Percentiles rank a stretch among this genome's conserved stretches.
phyloP scores from a whole-genome alignment of 805 yeast species.

The Starmera caribaea region DNA sequence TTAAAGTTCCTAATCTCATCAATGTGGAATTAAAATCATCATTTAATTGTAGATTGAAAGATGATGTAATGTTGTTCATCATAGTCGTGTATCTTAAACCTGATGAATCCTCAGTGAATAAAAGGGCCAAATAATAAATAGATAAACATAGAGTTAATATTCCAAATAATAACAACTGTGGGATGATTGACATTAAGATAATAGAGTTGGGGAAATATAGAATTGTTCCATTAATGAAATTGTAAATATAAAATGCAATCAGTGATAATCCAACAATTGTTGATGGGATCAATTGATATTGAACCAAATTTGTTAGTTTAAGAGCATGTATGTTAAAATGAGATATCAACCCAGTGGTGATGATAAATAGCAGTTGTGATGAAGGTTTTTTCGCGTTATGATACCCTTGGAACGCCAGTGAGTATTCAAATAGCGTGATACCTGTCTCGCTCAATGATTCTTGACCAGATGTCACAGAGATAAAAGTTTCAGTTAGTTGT shows the following conservation, averaged over 20 bases:
- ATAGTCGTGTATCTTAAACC: slow-evolving; percentile 25
- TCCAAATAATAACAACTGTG: slow-evolving; percentile 48
- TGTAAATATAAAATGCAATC: slow-evolving; percentile 34
- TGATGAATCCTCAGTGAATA: slow-evolving; percentile 37
- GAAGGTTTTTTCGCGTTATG: slow-evolving; percentile 42
- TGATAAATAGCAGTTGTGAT: slow-evolving; percentile 38
- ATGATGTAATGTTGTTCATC: slow-evolving; percentile 29
- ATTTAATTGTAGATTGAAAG: slow-evolving; percentile 25
- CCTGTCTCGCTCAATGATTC: slow-evolving; percentile 57
- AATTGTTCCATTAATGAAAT: slow-evolving; percentile 31
- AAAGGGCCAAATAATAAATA: slow-evolving; percentile 48
- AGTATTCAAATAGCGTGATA: slow-evolving; percentile 64
- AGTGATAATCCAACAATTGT: slow-evolving; percentile 46
- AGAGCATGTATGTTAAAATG: slow-evolving; percentile 57
- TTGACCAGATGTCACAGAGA: slow-evolving; percentile 45
- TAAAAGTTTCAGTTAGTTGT: slow-evolving; percentile 58
- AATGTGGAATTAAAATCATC: slow-evolving; percentile 64
- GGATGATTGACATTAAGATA: slow-evolving; percentile 50
- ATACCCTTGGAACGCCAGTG: slow-evolving; percentile 67
- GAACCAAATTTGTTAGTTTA: slow-evolving; percentile 42
- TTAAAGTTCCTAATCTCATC: slow-evolving; percentile 49
- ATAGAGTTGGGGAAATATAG: slow-evolving; percentile 40
- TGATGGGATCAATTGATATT: slow-evolving; percentile 55
- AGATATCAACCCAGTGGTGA: slow-evolving; percentile 46
- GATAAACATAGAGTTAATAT: slow-evolving; percentile 41